These are phyloP conservation scores for Exophiala lecanii-corni DNA, from an alignment of 2,329 filamentous ascomycete genomes.

Conservation along the genomic window DNA sequence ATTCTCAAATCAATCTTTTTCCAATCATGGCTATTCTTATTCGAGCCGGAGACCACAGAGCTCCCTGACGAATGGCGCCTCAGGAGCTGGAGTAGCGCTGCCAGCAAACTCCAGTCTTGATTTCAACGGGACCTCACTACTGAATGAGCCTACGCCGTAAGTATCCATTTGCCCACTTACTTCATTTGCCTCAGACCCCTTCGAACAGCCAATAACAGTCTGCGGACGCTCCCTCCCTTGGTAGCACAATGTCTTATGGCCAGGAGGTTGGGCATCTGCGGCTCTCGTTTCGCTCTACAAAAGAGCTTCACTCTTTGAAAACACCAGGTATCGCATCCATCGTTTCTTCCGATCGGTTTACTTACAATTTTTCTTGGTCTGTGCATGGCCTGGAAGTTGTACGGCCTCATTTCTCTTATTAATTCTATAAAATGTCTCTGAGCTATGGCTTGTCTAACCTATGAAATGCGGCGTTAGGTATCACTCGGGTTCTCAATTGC, in stretches of 20 bases:
- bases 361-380: too few species aligned
- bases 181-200: conserved; percentile 10
- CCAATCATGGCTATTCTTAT: conserved; percentile 23
- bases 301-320: background rate
- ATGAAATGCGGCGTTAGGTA: conserved; percentile 15
- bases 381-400: background rate
- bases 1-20: conserved; percentile 31
- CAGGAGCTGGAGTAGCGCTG: conserved; percentile 14
- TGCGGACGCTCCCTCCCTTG: background rate
- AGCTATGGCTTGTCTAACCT: conserved; percentile 15
- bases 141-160: conserved; percentile 21
- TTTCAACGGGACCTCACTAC: conserved; percentile 17
- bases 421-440: conserved; percentile 4
- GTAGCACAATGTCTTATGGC: background rate
- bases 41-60: conserved; percentile 14
- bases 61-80: conserved; percentile 16
- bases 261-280: background rate
- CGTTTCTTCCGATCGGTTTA: too few species aligned
- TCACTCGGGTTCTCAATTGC: conserved; percentile 39
- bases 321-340: too few species aligned
- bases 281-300: background rate
- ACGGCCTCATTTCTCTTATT: conserved; percentile 16
- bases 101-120: conserved; percentile 21
- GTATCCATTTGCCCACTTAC: conserved; percentile 15
- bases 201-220: too few species aligned